These are phyloP conservation scores for Phaeophleospora eucalypticola DNA, from an alignment of 2,329 filamentous ascomycete species.

Conservation along the genomic window DNA sequence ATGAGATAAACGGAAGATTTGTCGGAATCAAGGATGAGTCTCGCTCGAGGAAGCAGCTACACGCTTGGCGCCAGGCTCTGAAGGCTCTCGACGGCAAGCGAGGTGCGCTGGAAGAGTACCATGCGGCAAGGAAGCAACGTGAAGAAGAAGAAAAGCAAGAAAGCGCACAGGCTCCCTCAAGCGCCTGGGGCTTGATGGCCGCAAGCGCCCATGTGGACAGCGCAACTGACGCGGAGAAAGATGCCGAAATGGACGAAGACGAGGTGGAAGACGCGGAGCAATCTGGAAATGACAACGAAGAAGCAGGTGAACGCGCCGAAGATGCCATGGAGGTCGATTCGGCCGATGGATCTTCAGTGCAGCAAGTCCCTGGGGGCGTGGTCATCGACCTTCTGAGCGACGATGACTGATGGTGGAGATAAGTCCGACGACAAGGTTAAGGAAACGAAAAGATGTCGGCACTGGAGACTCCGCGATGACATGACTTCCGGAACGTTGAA, in stretches of 20 bases:
- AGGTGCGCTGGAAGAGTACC: conserved; percentile 22
- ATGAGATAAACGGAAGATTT: conserved; percentile 19
- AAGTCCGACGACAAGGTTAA: too few species aligned
- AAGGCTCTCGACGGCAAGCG: conserved; percentile 28
- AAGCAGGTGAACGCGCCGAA: not conserved
- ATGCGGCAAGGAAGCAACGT: conserved; percentile 21
- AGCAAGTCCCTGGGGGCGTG: too few species aligned
- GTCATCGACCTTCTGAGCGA: too few species aligned
- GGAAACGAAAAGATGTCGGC: too few species aligned
- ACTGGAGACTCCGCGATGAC: too few species aligned
- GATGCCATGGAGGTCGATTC: not conserved
- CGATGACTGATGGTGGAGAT: too few species aligned
- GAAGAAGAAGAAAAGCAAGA: conserved; percentile 13
- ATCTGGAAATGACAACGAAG: not conserved
- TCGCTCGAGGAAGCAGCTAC: conserved; percentile 19
- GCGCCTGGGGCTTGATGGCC: conserved; percentile 16
- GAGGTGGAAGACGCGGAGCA: conserved; percentile 2
- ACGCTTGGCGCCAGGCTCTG: conserved; percentile 25
- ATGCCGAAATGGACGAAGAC: conserved; percentile 3
- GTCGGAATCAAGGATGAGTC: conserved; percentile 18
- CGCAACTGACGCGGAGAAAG: conserved; percentile 11
- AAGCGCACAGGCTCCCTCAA: conserved; percentile 4
- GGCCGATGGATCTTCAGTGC: too few species aligned
- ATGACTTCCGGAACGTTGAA: too few species aligned
- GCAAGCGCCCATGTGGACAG: conserved; percentile 8